Percentiles rank a stretch among this genome's conserved stretches.
These are phyloP conservation scores for Dothiorella sarmentorum DNA, from an alignment of 2,329 filamentous ascomycete species.

Conservation along the genomic window DNA sequence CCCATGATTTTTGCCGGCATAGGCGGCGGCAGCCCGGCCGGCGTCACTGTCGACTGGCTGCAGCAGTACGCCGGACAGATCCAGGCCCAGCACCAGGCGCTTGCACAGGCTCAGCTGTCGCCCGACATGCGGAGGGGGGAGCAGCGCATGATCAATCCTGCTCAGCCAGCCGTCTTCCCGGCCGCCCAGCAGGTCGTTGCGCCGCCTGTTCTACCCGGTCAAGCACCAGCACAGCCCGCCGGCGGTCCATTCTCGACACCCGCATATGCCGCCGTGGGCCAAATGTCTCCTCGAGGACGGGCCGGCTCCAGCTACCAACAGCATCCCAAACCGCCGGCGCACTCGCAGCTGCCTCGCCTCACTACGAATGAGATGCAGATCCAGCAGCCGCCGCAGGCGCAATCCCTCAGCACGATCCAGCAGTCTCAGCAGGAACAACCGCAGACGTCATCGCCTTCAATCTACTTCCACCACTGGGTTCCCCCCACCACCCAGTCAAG, in stretches of 20 bases:
- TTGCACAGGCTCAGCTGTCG: slow-evolving; percentile 37
- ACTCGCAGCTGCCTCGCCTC: slow-evolving; percentile 48
- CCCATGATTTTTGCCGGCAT: slow-evolving; percentile 54
- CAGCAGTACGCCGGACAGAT: slow-evolving; percentile 49
- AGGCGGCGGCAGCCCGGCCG: slow-evolving; percentile 47
- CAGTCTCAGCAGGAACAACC: slow-evolving; percentile 57
- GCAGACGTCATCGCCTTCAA: slow-evolving; percentile 63
- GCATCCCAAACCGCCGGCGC: slow-evolving; percentile 44
- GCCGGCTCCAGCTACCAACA: slow-evolving; percentile 30
- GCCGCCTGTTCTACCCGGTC: slow-evolving; percentile 36
- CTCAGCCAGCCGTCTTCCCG: slow-evolving; percentile 31
- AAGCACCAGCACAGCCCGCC: slow-evolving; percentile 35
- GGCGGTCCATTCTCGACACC: slow-evolving; percentile 41
- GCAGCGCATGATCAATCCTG: slow-evolving; percentile 41
- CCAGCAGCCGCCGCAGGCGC: slow-evolving; percentile 44
- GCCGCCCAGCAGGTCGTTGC: slow-evolving; percentile 31
- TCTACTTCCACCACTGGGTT: slow-evolving; percentile 93
- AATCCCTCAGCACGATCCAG: slow-evolving; percentile 41
- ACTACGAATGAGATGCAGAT: slow-evolving; percentile 53
- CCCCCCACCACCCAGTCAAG: slow-evolving; percentile 67
- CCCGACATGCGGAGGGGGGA: slow-evolving; percentile 39
- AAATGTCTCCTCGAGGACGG: slow-evolving; percentile 34
- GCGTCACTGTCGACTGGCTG: slow-evolving; percentile 49
- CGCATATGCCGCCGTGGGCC: slow-evolving; percentile 28
- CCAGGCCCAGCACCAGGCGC: slow-evolving; percentile 41